Evolutionary conservation across 352 stramenopile species (phyloP).

Genomic region (Proteromonas lacertae): DNA sequence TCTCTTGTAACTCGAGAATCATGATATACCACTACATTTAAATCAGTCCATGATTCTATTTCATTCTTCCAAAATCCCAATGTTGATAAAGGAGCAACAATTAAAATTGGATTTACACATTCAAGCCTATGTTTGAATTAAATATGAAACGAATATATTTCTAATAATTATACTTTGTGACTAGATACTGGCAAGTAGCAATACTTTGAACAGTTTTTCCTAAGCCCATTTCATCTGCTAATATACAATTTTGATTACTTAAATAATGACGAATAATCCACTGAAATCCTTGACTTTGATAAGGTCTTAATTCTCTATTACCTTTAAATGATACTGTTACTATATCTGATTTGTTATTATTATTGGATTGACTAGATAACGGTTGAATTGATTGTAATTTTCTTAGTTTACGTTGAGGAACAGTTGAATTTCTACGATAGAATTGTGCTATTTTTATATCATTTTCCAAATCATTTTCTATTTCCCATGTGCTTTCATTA

Average conservation of each 20-base stretch:
- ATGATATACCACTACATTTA: constrained; percentile 94
- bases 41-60: constrained; percentile 78
- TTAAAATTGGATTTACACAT: constrained; percentile 44
- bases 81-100: constrained; percentile 88
- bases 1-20: constrained; percentile 56
- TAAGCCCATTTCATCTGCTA: constrained; percentile 57
- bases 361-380: too few species aligned
- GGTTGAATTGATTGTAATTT: too few species aligned
- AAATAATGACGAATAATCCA: constrained; percentile 2
- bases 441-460: too few species aligned
- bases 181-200: constrained; percentile 8
- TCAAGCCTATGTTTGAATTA: constrained; percentile 21
- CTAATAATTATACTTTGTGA: constrained; percentile 59
- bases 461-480: too few species aligned
- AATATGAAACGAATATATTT: constrained; percentile 52
- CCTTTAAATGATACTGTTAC: too few species aligned
- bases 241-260: constrained; percentile 2
- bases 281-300: constrained; percentile 1
- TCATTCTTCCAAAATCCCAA: constrained; percentile 93
- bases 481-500: constrained; percentile 17
- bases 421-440: too few species aligned
- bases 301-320: too few species aligned
- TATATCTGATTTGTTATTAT: too few species aligned
- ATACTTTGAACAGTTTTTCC: too few species aligned
- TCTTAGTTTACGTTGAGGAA: too few species aligned